phyloP scores from a whole-genome alignment of 2,329 filamentous ascomycete genomes.

The Gnomoniopsis smithogilvyi region DNA sequence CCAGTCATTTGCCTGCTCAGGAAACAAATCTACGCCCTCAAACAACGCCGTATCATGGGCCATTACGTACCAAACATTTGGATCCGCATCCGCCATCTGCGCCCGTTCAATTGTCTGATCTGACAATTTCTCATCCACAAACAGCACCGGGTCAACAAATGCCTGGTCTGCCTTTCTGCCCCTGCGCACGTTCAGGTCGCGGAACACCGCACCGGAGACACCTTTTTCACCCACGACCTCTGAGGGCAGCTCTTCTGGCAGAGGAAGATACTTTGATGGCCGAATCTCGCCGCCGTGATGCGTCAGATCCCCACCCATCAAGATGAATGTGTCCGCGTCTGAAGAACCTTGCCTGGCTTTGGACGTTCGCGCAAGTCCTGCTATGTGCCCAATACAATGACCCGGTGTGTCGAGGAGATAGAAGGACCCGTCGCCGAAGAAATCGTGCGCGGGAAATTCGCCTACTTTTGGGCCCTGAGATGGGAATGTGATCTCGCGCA shows the following conservation, averaged over 20 bases:
- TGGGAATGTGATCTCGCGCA: conserved; percentile 15
- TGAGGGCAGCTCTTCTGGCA: conserved; percentile 16
- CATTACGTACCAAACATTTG: conserved; percentile 18
- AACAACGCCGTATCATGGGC: conserved; percentile 20
- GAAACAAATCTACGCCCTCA: conserved; percentile 18
- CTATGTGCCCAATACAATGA: conserved; percentile 21
- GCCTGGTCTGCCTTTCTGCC: conserved; percentile 12
- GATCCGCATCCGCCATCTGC: conserved; percentile 20
- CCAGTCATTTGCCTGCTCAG: conserved; percentile 17
- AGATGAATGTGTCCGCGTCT: conserved; percentile 20
- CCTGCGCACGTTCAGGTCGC: conserved; percentile 7
- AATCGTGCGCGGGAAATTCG: conserved; percentile 21
- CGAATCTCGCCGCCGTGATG: conserved; percentile 22
- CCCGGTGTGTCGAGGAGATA: conserved; percentile 23
- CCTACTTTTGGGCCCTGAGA: conserved; percentile 11
- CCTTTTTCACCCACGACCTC: background rate
- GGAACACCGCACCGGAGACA: conserved; percentile 3
- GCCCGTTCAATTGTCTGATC: conserved; percentile 17
- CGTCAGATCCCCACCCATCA: conserved; percentile 23
- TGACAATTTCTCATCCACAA: background rate
- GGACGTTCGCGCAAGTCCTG: conserved; percentile 21
- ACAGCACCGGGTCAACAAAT: background rate
- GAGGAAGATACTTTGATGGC: conserved; percentile 17
- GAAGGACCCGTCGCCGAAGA: conserved; percentile 24
- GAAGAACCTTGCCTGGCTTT: background rate